Evolutionary conservation across 805 yeast species (phyloP).

Genomic region (Lachancea nothofagi): DNA sequence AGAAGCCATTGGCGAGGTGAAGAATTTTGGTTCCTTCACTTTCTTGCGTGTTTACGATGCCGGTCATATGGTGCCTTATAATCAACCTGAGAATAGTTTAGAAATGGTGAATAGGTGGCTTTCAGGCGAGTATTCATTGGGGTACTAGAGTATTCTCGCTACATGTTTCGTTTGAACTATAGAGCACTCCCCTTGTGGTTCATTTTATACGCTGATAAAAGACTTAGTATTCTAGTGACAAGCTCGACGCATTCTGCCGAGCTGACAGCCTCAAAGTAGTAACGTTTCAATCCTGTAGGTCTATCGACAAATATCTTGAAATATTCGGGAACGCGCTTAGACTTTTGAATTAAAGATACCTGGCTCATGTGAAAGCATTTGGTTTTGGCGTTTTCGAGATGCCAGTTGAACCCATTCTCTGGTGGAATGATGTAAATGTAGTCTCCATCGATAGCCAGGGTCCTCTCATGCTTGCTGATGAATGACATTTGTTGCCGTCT

Average conservation of each 20-base stretch:
- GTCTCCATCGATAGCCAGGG: slow-evolving; percentile 89
- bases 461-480: slow-evolving; percentile 66
- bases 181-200: slow-evolving; percentile 28
- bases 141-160: not conserved
- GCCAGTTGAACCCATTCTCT: slow-evolving; percentile 66
- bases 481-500: slow-evolving; percentile 83
- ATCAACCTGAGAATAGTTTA: slow-evolving; percentile 70
- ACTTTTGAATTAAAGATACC: slow-evolving; percentile 67
- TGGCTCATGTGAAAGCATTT: slow-evolving; percentile 82
- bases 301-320: slow-evolving; percentile 77
- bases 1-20: slow-evolving; percentile 62
- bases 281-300: slow-evolving; percentile 66
- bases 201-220: slow-evolving; percentile 50
- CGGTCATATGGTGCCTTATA: slow-evolving; percentile 91
- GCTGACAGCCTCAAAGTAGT: slow-evolving; percentile 75
- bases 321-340: slow-evolving; percentile 66
- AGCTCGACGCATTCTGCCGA: slow-evolving; percentile 64
- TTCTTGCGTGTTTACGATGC: slow-evolving; percentile 75
- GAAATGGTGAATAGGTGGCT: slow-evolving; percentile 75
- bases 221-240: slow-evolving; percentile 58
- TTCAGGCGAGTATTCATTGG: slow-evolving; percentile 35
- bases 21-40: slow-evolving; percentile 64
- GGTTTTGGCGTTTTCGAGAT: slow-evolving; percentile 69
- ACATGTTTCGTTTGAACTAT: too few species aligned
- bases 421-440: slow-evolving; percentile 79